phyloP scores from a whole-genome alignment of 108 stramenopile species.

The Seminavis robusta region DNA sequence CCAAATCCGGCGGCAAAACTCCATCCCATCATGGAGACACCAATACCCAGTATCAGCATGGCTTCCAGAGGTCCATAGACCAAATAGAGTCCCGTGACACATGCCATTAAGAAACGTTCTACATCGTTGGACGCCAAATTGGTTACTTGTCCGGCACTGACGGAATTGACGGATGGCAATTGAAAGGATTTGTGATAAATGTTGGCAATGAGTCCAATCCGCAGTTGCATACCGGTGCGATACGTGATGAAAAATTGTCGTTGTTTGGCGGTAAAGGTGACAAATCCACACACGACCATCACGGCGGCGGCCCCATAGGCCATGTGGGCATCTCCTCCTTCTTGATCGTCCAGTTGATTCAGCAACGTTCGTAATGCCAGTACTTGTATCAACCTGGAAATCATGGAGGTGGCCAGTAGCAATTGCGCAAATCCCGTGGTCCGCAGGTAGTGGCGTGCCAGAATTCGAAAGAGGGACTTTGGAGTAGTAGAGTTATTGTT shows the following conservation, averaged over 20 bases:
- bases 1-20: slow-evolving; percentile 82
- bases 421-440: slow-evolving; percentile 63
- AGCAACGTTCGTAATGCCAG: slow-evolving; percentile 64
- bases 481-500: slow-evolving; percentile 25
- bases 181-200: slow-evolving; percentile 70
- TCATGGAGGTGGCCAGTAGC: slow-evolving; percentile 26
- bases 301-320: slow-evolving; percentile 58
- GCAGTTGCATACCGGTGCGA: slow-evolving; percentile 62
- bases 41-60: slow-evolving; percentile 69
- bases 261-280: slow-evolving; percentile 55
- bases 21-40: slow-evolving; percentile 54
- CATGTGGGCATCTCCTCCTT: neutral
- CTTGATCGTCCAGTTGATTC: slow-evolving; percentile 45
- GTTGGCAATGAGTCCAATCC: slow-evolving; percentile 54
- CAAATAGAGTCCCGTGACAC: slow-evolving; percentile 65
- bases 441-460: slow-evolving; percentile 51
- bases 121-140: slow-evolving; percentile 89
- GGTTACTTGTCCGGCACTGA: slow-evolving; percentile 68
- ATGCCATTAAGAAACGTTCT: slow-evolving; percentile 69
- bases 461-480: slow-evolving; percentile 41
- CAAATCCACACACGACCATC: slow-evolving; percentile 38
- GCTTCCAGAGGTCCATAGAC: slow-evolving; percentile 77
- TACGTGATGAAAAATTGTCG: slow-evolving; percentile 47
- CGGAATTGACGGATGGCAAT: slow-evolving; percentile 3
- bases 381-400: slow-evolving; percentile 55